Percentiles rank a stretch among this genome's conserved stretches.
These are phyloP conservation scores for Clonostachys chloroleuca DNA, from an alignment of 2,329 filamentous ascomycete genomes.

Conservation along the genomic window DNA sequence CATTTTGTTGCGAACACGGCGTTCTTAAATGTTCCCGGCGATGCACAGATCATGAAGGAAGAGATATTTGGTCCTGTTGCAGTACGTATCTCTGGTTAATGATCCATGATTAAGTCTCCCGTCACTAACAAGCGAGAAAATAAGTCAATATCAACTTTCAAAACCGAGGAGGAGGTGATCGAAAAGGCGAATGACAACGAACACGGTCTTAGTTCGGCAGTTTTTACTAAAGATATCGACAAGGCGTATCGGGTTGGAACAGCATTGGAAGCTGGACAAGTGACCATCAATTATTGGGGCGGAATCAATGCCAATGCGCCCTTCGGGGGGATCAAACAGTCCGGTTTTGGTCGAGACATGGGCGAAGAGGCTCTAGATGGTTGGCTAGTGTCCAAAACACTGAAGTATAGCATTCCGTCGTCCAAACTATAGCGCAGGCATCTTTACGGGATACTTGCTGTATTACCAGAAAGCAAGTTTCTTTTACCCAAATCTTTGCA, in stretches of 20 bases:
- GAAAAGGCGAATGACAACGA: conserved; percentile 39
- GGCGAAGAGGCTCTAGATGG: conserved; percentile 18
- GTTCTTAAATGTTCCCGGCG: not conserved
- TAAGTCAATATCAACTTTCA: conserved; percentile 36
- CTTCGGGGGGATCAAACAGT: conserved; percentile 49
- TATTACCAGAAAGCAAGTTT: too few species aligned
- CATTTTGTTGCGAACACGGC: not conserved
- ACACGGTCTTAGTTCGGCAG: conserved; percentile 40
- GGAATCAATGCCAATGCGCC: conserved; percentile 8
- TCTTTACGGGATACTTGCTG: too few species aligned
- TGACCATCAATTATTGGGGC: conserved; percentile 50
- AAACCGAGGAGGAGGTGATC: conserved; percentile 40
- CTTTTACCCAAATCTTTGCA: too few species aligned
- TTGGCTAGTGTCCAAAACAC: not conserved
- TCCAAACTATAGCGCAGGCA: too few species aligned
- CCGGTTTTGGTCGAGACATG: conserved; percentile 49
- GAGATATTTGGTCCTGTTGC: conserved; percentile 49
- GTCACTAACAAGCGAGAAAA: not conserved
- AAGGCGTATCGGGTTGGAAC: conserved; percentile 33
- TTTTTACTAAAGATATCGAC: conserved; percentile 52
- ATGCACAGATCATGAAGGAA: conserved; percentile 31
- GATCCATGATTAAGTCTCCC: not conserved
- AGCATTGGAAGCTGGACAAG: conserved; percentile 52
- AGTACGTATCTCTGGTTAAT: conserved; percentile 4
- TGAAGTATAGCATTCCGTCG: too few species aligned